Evolutionary conservation across 495 filamentous ascomycete genomes (phyloP).

Genomic region (Corynascus novoguineensis): DNA sequence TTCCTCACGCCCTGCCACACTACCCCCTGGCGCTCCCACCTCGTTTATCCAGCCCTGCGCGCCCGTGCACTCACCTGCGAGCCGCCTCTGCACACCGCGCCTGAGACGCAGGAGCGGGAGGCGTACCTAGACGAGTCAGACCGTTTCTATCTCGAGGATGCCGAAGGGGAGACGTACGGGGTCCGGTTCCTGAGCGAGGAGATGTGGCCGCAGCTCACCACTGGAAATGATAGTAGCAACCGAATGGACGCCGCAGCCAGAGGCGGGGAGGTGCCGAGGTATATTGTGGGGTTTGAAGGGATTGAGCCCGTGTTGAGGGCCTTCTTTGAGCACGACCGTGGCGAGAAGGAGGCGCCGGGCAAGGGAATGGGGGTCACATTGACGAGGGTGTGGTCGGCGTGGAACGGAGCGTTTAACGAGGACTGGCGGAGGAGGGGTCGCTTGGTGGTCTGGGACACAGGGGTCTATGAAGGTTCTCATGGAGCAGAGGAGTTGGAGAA

Average conservation of each 20-base stretch:
- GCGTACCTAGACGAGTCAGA: constrained; percentile 79
- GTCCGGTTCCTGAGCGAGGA: constrained; percentile 49
- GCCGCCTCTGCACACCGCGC: constrained; percentile 64
- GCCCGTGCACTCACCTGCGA: constrained; percentile 91
- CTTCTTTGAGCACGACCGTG: constrained; percentile 45
- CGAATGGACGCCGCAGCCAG: constrained; percentile 12
- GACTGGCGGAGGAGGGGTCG: constrained; percentile 81
- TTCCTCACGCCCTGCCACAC: constrained; percentile 98
- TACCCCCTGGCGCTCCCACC: constrained; percentile 91
- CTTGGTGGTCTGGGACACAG: constrained; percentile 68
- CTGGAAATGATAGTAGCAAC: no score
- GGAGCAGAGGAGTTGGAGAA: neutral
- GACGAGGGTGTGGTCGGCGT: constrained; percentile 61
- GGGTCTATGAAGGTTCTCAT: constrained; percentile 25
- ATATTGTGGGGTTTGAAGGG: constrained; percentile 52
- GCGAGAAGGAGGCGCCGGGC: constrained; percentile 41
- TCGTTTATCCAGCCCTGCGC: constrained; percentile 65
- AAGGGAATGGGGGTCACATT: constrained; percentile 38
- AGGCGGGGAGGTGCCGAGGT: constrained; percentile 46
- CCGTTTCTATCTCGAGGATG: neutral
- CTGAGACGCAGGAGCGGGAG: constrained; percentile 46
- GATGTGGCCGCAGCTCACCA: constrained; percentile 31
- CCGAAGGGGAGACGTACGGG: constrained; percentile 16
- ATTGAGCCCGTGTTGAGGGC: constrained; percentile 39
- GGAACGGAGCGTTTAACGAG: constrained; percentile 81